Percentiles rank a stretch among this genome's conserved stretches.
phyloP scores from a whole-genome alignment of 1,139 yeast species.

The Hemisphaericaspora xylofermentans region DNA sequence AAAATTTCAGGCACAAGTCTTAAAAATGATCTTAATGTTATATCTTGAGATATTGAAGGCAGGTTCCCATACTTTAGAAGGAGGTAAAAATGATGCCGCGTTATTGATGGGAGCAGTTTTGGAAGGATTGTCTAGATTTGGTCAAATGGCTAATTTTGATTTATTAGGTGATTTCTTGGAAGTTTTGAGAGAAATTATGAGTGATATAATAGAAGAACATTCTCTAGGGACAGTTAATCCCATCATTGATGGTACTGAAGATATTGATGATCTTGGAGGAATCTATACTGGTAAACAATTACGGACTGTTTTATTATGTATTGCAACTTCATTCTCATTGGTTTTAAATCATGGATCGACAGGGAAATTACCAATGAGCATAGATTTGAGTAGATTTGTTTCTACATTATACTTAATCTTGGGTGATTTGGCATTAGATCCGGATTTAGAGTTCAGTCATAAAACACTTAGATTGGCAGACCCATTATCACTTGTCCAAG shows the following conservation, averaged over 20 bases:
- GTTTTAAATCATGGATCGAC: constrained; percentile 70
- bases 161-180: constrained; percentile 88
- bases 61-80: constrained; percentile 27
- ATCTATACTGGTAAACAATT: constrained; percentile 35
- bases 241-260: constrained; percentile 21
- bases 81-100: constrained; percentile 50
- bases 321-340: constrained; percentile 84
- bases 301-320: constrained; percentile 78
- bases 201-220: constrained; percentile 41
- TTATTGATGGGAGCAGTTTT: constrained; percentile 76
- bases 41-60: constrained; percentile 75
- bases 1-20: constrained; percentile 76
- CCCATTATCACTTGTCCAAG: constrained; percentile 49
- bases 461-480: constrained; percentile 77
- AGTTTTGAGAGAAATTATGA: constrained; percentile 77
- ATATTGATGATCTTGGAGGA: constrained; percentile 28
- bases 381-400: constrained; percentile 71
- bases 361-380: constrained; percentile 52
- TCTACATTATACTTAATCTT: constrained; percentile 68
- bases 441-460: constrained; percentile 83
- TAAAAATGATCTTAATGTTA: constrained; percentile 67
- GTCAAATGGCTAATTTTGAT: constrained; percentile 90
- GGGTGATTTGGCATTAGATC: constrained; percentile 68
- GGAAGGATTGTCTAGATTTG: constrained; percentile 88
- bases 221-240: constrained; percentile 23